phyloP scores from a whole-genome alignment of 169 alveolate species.

The Condylostoma magnum region DNA sequence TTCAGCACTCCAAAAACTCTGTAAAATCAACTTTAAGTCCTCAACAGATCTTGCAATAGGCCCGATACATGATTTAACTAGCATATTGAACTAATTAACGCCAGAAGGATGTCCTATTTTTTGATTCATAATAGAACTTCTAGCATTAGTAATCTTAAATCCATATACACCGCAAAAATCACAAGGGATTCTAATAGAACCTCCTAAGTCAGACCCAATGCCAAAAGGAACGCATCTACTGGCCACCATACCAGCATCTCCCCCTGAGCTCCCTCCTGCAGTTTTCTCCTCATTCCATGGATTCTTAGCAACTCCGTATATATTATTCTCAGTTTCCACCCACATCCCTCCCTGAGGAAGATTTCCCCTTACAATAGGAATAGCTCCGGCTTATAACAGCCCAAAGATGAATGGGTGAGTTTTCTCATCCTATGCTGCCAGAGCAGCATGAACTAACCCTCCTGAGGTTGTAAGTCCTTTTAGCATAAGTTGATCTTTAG shows the following conservation, averaged over 20 bases:
- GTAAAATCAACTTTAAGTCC: background rate
- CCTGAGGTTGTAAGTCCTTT: background rate
- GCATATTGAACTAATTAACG: no score
- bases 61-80: no score
- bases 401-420: no score
- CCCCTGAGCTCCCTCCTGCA: conserved; percentile 79
- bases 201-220: conserved; percentile 69
- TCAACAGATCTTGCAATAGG: conserved; percentile 14
- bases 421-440: no score
- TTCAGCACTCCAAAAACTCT: background rate
- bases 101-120: no score
- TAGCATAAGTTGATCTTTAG: background rate
- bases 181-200: conserved; percentile 68
- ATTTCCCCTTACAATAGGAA: conserved; percentile 59
- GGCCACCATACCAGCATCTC: conserved; percentile 64
- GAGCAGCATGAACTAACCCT: background rate
- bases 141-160: conserved; percentile 45
- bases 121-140: no score
- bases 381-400: no score
- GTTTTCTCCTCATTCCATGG: conserved; percentile 54
- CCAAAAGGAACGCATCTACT: conserved; percentile 41
- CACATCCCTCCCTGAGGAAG: conserved; percentile 50
- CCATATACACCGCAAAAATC: conserved; percentile 62
- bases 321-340: conserved; percentile 39
- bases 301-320: conserved; percentile 57